Base-by-base conservation (phyloP, 1,284 basidiomycete species). In the Naganishia sp. region DNA sequence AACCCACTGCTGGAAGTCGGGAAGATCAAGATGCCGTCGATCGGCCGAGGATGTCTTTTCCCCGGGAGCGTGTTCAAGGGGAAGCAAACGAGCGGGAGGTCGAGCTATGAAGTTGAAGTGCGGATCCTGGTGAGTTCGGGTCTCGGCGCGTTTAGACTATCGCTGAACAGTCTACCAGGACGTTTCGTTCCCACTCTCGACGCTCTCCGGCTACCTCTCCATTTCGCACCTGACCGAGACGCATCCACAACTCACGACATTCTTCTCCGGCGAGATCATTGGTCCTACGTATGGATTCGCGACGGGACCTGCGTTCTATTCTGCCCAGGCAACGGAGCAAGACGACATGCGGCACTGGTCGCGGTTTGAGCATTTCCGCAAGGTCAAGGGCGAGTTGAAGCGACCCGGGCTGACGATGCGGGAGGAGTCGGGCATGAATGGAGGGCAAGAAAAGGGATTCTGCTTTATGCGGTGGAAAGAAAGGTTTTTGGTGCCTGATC, bases 381-480 rank as follows among this genome's bases (percentile, higher is more conserved):
- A 68, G 43, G 64, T 68, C 2, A 85, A 86, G 80, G 82, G 85
- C 73, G 85, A 94, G 71, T 83, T 92, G 70, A 84, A 87, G 74
- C 84, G 85, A 71, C 89, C 90, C 0, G 84, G 87, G 69, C 75
- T 90, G 77, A 89, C 88, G 31, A 87, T 93, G 74, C 83, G 86
- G 67, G 89, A 81, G 70, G 56, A 72, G 56, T 18, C 63, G 67
- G 43, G 58, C 51, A 7, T 75, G 72, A 21, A 72, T 72, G 41
- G 68, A 68, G 53, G 70, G 28, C 11, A 23, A 47, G 49, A 73
- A 54, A 79, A 81, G 68, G 78, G 79, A 58, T 84, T 81, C 67
- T 75, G 84, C 35, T 98, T 97, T 77, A 93, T 98, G 89, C 84
- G 94, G 67, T 96, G 94, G 90, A 98, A 98, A 81, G 94, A 98